Conservation (phyloP, 2,329 filamentous ascomycete genomes). For the Hirsutella minnesotensis region DNA sequence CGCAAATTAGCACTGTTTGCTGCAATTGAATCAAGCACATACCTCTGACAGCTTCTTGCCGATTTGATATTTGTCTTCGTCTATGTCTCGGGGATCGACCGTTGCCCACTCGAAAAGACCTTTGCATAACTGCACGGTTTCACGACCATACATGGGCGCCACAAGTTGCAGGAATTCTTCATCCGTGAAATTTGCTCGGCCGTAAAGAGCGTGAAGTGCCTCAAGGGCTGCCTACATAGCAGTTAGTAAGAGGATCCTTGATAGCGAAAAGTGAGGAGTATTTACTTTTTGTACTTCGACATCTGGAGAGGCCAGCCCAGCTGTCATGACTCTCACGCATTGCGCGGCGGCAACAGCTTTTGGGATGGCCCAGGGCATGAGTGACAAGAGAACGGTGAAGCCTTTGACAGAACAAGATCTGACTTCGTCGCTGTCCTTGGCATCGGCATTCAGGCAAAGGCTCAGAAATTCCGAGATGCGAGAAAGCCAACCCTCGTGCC, state of each 20-base stretch:
- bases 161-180: slow-evolving; percentile 70
- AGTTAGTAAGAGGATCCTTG: background rate
- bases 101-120: slow-evolving; percentile 70
- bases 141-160: slow-evolving; percentile 64
- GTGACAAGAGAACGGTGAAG: slow-evolving; percentile 64
- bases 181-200: slow-evolving; percentile 59
- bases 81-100: slow-evolving; percentile 69
- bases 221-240: slow-evolving; percentile 58
- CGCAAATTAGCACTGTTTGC: slow-evolving; percentile 2
- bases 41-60: slow-evolving; percentile 92
- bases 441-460: slow-evolving; percentile 56
- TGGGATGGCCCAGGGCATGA: slow-evolving; percentile 79
- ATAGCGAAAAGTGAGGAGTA: background rate
- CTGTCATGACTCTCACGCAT: slow-evolving; percentile 59
- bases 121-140: slow-evolving; percentile 58
- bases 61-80: slow-evolving; percentile 84
- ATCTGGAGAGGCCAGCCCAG: slow-evolving; percentile 57
- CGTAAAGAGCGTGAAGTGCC: slow-evolving; percentile 72
- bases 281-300: slow-evolving; percentile 61
- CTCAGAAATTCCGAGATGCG: slow-evolving; percentile 64
- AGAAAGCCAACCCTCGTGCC: slow-evolving; percentile 76
- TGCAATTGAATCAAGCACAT: slow-evolving; percentile 13
- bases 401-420: slow-evolving; percentile 63
- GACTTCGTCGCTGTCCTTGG: slow-evolving; percentile 54
- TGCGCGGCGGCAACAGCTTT: slow-evolving; percentile 63